Percentiles rank a stretch among this genome's conserved stretches.
phyloP scores from a whole-genome alignment of 2,329 filamentous ascomycete genomes.

The Alternaria metachromatica region DNA sequence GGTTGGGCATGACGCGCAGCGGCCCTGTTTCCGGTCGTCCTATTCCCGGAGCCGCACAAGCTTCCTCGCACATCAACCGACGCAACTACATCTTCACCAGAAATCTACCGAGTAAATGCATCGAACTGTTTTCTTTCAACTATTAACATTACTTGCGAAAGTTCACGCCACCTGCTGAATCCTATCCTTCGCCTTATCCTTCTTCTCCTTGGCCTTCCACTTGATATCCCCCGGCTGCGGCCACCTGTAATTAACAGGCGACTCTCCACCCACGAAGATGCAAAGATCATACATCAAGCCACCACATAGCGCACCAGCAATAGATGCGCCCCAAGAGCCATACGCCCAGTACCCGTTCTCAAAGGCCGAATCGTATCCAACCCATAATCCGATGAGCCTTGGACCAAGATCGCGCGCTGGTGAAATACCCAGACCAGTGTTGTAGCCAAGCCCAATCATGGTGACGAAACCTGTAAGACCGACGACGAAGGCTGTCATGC shows the following conservation, averaged over 20 bases:
- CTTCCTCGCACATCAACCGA: neutral
- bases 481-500: conserved; percentile 57
- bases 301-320: conserved; percentile 35
- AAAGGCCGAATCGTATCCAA: conserved; percentile 67
- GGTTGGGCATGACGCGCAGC: neutral
- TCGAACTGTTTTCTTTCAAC: neutral
- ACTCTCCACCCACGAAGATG: conserved; percentile 41
- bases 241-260: conserved; percentile 41
- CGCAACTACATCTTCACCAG: neutral
- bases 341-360: conserved; percentile 36
- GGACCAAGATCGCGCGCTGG: conserved; percentile 75
- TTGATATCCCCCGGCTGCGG: conserved; percentile 32
- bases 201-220: conserved; percentile 22
- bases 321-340: conserved; percentile 33
- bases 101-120: neutral
- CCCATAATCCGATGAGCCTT: conserved; percentile 68
- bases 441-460: conserved; percentile 36
- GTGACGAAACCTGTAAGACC: conserved; percentile 34
- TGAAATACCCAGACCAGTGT: conserved; percentile 62
- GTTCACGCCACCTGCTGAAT: conserved; percentile 16
- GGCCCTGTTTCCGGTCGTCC: neutral
- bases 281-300: conserved; percentile 40
- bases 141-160: neutral
- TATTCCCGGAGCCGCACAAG: conserved; percentile 1
- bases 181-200: conserved; percentile 23